Conservation (phyloP, 441 rosid genomes). For the Erodium moschatum region DNA sequence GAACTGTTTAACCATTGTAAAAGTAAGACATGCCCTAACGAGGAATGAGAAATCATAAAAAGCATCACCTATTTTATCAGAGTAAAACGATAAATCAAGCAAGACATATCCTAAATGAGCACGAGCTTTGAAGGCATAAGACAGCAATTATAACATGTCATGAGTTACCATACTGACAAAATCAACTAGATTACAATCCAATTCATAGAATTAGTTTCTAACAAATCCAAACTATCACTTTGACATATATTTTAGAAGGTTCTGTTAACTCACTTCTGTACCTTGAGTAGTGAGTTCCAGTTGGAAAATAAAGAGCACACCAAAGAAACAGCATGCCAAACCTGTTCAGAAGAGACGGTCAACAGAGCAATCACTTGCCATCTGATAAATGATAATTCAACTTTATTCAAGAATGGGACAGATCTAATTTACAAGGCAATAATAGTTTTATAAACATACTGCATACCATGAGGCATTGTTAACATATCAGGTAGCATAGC, state of each 20-base stretch:
- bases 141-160: neutral
- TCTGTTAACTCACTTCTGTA: slow-evolving; percentile 77
- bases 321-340: slow-evolving; percentile 82
- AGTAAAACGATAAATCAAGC: neutral
- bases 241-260: slow-evolving; percentile 25
- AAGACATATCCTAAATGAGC: neutral
- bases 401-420: neutral
- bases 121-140: neutral
- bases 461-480: no score
- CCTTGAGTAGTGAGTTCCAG: slow-evolving; percentile 67
- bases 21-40: no score
- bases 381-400: neutral
- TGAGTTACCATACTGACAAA: neutral
- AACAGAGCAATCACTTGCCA: slow-evolving; percentile 21
- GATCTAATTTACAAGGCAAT: slow-evolving; percentile 1
- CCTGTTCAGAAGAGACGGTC: slow-evolving; percentile 34
- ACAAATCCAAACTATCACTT: slow-evolving; percentile 16
- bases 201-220: slow-evolving; percentile 13
- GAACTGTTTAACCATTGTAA: no score
- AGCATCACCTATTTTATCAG: neutral
- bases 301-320: slow-evolving; percentile 64
- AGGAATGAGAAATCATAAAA: neutral
- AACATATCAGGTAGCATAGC: no score
- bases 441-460: neutral
- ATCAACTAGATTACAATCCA: neutral